Evolutionary conservation across 2,329 filamentous ascomycete species (phyloP), one percentile per base, ranked within the genome.

Genomic region (Fusarium dimerum): DNA sequence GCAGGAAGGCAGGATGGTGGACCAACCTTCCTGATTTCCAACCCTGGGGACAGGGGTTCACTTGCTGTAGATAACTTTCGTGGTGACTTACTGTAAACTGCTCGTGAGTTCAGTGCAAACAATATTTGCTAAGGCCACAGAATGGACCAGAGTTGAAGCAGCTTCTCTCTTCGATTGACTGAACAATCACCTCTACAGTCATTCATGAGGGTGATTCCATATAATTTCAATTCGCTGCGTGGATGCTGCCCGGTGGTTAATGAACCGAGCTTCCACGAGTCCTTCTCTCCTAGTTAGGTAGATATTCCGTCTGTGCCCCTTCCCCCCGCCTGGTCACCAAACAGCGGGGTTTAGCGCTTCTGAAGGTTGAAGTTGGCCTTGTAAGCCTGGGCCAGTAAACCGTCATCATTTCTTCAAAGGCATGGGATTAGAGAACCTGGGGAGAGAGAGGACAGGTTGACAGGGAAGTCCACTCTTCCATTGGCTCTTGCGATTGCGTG

Each of bases 251-350:
- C 13, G 32, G 32, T 36, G 32, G 32, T 36, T 36, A 36, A 36
- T 36, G 32, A 9, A 36, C 32, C 32, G 32, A 36, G 32, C 32
- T 36, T 36, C 32, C 32, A 36, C 13, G 32, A 36, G 10, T 36
- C 32, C 32, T 36, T 36, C 32, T 15, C 13, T 15, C 13, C 10
- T 15, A 32, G 30, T 32, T 32, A 11, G 32, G 32, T 9, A 36
- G 32, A 36, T 36, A 12, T 15, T 9, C 20, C 20, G 20, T 26
- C 20, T 26, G 20, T 36, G 10, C 32, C 32, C 5, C 13, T 9
- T 15, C 11, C 47, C 47, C 40, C 50, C 47, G 42, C 36, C 34
- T 44, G 51, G 29, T 48, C 40, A 45, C 40, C 43, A 57, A 50
- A 40, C 54, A 16, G 39, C 39, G 39, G 39, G 39, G 39, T n/a